Evolutionary conservation across 805 yeast species (phyloP).

Genomic region (Saturnispora saitoi): DNA sequence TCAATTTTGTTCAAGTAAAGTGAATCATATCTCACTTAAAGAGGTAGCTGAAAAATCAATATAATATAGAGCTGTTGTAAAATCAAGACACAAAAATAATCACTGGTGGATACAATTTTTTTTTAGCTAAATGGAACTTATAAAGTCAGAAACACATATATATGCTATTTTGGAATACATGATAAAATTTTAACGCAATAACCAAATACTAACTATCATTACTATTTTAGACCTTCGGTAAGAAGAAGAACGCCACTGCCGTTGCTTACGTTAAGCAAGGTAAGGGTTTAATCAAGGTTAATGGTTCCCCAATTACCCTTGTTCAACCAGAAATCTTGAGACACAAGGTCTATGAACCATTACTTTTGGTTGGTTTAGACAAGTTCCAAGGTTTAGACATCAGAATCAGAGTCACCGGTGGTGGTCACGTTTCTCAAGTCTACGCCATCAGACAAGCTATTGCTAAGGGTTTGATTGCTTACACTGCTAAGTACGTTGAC

Average conservation of each 20-base stretch:
- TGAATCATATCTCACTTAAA: too few relatives aligned
- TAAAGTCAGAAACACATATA: too few relatives aligned
- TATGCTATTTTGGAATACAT: too few relatives aligned
- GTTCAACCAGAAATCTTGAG: conserved; percentile 98
- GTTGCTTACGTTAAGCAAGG: conserved; percentile 99
- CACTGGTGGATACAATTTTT: too few relatives aligned
- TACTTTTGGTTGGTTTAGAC: conserved; percentile 96
- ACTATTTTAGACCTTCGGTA: conserved; percentile 85
- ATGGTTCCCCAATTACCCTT: conserved; percentile 98
- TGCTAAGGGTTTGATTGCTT: conserved; percentile 99
- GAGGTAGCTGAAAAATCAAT: too few relatives aligned
- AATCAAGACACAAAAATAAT: too few relatives aligned
- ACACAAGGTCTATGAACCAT: conserved; percentile 99
- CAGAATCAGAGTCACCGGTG: conserved; percentile 99
- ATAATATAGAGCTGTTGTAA: too few relatives aligned
- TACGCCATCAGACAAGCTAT: conserved; percentile 99
- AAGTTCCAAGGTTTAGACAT: conserved; percentile 97
- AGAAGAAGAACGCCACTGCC: conserved; percentile 99
- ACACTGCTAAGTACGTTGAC: conserved; percentile 98
- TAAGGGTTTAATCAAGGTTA: conserved; percentile 97
- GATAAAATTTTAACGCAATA: background rate
- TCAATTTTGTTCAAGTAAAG: too few relatives aligned
- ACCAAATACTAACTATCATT: conserved; percentile 20
- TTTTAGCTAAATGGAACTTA: too few relatives aligned
- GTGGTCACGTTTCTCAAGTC: conserved; percentile 99